These are phyloP conservation scores for Shiraia bambusicola DNA, from an alignment of 2,329 filamentous ascomycete species.

Conservation along the genomic window DNA sequence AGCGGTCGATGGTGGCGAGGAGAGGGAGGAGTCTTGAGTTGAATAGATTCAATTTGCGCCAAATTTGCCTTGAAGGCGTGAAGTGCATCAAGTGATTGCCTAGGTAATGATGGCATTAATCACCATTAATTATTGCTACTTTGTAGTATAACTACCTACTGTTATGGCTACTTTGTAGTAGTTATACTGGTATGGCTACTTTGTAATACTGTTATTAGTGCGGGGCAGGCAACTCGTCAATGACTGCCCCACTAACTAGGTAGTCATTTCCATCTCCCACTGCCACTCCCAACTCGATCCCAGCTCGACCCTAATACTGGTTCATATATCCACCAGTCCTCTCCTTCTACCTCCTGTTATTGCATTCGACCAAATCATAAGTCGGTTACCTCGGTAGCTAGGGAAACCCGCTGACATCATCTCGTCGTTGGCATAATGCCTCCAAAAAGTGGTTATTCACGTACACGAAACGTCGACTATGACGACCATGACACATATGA, in stretches of 20 bases:
- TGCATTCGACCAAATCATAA: neutral
- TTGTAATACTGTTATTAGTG: slow-evolving; percentile 12
- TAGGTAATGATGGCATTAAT: too few species aligned
- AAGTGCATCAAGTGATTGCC: too few species aligned
- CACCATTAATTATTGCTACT: too few species aligned
- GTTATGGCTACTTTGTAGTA: too few species aligned
- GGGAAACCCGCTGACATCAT: neutral
- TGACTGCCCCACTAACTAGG: slow-evolving; percentile 16
- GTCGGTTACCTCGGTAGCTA: neutral
- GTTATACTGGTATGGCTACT: too few species aligned
- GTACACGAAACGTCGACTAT: slow-evolving; percentile 51
- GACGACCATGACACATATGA: slow-evolving; percentile 56
- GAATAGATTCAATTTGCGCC: too few species aligned
- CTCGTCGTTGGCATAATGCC: slow-evolving; percentile 16
- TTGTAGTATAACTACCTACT: too few species aligned
- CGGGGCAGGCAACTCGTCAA: slow-evolving; percentile 24
- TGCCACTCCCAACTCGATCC: slow-evolving; percentile 3
- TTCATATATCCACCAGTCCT: too few species aligned
- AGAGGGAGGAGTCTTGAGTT: neutral
- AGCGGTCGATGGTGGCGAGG: slow-evolving; percentile 1
- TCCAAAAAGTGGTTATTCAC: slow-evolving; percentile 44
- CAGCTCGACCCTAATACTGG: neutral
- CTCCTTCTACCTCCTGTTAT: too few species aligned
- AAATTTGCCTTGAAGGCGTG: too few species aligned
- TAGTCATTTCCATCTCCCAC: slow-evolving; percentile 1